A percentile compares a stretch with the other conserved stretches of the same genome.
Evolutionary conservation across 75 land plant genomes (phyloP).

Genomic region (Azolla pinnata): DNA sequence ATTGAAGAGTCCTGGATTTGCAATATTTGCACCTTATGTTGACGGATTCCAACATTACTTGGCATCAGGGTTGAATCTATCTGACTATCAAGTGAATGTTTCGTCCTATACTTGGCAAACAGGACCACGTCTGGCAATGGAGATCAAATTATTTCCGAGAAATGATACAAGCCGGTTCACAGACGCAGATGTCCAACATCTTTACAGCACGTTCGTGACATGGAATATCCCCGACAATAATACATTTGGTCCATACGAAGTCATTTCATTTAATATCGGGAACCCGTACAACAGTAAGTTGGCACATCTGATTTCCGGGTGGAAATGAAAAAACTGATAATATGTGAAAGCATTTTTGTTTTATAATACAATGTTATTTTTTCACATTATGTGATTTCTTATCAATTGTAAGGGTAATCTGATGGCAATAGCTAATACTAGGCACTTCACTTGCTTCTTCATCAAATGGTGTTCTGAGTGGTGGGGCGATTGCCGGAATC

Average conservation of each 20-base stretch:
- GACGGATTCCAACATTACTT: slow-evolving; percentile 26
- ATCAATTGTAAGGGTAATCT: no score
- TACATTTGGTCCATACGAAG: slow-evolving; percentile 79
- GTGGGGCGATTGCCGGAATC: no score
- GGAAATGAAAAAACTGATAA: no score
- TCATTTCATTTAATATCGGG: slow-evolving; percentile 50
- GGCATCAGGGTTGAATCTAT: slow-evolving; percentile 30
- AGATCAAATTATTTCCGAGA: slow-evolving; percentile 38
- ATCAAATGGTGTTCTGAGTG: no score
- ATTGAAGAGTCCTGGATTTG: slow-evolving; percentile 71
- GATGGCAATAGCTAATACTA: no score
- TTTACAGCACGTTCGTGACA: slow-evolving; percentile 32
- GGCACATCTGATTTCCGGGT: no score
- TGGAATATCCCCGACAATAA: slow-evolving; percentile 47
- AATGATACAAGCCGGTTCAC: slow-evolving; percentile 25
- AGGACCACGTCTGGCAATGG: slow-evolving; percentile 74
- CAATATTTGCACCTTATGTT: slow-evolving; percentile 43
- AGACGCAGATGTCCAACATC: slow-evolving; percentile 41
- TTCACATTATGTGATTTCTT: no score
- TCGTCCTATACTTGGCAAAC: slow-evolving; percentile 45
- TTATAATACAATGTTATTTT: no score
- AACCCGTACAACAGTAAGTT: slow-evolving; percentile 24
- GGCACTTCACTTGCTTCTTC: no score
- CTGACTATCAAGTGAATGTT: slow-evolving; percentile 38
- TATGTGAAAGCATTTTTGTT: no score